phyloP scores from a whole-genome alignment of 345 rosid genomes.

The Syzygium aqueum region DNA sequence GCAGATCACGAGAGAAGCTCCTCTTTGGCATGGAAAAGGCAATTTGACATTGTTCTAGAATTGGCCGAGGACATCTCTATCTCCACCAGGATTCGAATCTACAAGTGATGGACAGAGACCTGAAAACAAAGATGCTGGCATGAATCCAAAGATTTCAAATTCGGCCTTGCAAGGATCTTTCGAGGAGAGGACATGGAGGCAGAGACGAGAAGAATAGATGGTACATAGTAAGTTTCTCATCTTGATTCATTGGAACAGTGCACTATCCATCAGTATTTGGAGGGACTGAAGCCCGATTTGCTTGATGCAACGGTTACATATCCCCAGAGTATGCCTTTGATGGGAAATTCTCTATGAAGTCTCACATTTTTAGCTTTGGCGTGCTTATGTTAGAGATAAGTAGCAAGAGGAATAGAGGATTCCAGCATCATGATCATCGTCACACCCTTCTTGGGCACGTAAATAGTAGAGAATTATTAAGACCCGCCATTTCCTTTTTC shows the following conservation, averaged over 20 bases:
- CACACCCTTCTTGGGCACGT: background rate
- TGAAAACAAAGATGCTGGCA: background rate
- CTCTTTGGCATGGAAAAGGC: background rate
- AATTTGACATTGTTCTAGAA: background rate
- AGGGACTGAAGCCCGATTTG: background rate
- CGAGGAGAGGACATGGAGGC: background rate
- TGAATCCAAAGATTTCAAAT: background rate
- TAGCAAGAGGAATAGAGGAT: background rate
- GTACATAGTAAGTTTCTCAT: background rate
- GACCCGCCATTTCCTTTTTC: background rate
- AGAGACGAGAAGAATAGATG: background rate
- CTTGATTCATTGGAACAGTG: background rate
- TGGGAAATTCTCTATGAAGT: background rate
- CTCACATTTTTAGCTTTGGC: background rate
- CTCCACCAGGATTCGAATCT: background rate
- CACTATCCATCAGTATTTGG: background rate
- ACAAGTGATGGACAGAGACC: background rate
- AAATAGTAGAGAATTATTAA: background rate
- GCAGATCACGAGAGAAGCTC: background rate
- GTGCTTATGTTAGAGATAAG: background rate
- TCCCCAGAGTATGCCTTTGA: background rate
- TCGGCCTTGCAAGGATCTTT: background rate
- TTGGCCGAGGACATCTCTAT: background rate
- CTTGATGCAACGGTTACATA: background rate
- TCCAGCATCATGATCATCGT: background rate